Evolutionary conservation across 345 rosid genomes (phyloP), one percentile per base, ranked within the genome.

Genomic region (Fremontodendron californicum): DNA sequence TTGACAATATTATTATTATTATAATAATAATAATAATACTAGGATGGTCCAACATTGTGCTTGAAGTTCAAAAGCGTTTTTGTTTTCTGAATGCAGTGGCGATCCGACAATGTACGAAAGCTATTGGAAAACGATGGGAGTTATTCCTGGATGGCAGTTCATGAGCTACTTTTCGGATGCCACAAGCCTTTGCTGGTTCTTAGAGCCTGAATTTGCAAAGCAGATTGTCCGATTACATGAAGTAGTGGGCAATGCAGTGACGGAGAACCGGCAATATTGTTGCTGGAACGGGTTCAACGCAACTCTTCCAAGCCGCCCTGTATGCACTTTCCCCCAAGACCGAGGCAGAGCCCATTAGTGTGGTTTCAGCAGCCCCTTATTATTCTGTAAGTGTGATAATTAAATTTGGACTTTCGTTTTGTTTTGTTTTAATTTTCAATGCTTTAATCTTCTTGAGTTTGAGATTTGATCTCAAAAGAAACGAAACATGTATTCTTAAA

Each of bases 271-370:
- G 6, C 74, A 87, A n/a, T 78, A 89, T 93, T 58, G 91, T 95
- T 29, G 99, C 92, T 12, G 99, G 99, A 27, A 93, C 97, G 0
- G 99, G 99, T 37, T 93, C 99, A 10, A 89, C 98, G 18, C 99
- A 93, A 84, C 89, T 95, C 62, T 91, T 75, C 80, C 93, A 89
- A 76, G 99, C 99, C 74, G 90, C 91, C 15, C 79, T 95, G 13
- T 95, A 92, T 77, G 99, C 99, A 45, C 85, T 91, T 69, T 88
- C 92, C 42, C 86, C 90, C 15, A 86, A 61, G 3, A 89, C 90
- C 60, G 84, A 88, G 21, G 78, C 84, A 0, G 87, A 90, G 70
- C 97, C 98, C 9, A 85, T 88, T 25, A 81, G 83, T 75, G 99
- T 93, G 58, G 91, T 95, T 58, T 87, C 99, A 29, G 96, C 95